Percentiles rank a stretch among this genome's conserved stretches.
These are phyloP conservation scores for Teratosphaeria zuluensis DNA, from an alignment of 2,329 filamentous ascomycete species.

Conservation along the genomic window DNA sequence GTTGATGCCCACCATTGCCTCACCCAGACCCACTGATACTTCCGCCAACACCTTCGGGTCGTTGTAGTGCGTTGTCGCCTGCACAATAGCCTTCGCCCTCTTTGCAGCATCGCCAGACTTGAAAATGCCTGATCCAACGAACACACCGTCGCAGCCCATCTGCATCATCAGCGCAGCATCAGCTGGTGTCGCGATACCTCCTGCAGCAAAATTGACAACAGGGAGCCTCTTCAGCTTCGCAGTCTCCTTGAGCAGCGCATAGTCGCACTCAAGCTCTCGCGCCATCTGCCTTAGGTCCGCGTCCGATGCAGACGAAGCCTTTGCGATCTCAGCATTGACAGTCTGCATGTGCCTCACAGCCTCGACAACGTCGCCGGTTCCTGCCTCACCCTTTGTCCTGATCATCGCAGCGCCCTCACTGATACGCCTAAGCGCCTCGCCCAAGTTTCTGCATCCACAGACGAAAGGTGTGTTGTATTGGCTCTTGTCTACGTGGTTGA, in stretches of 20 bases:
- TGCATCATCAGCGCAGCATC: conserved; percentile 99
- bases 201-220: conserved; percentile 95
- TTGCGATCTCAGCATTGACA: conserved; percentile 71
- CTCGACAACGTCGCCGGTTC: conserved; percentile 93
- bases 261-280: conserved; percentile 70
- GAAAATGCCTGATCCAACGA: conserved; percentile 95
- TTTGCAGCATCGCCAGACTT: conserved; percentile 86
- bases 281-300: conserved; percentile 69
- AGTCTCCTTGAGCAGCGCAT: conserved; percentile 71
- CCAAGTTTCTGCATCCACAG: conserved; percentile 88
- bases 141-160: conserved; percentile 93
- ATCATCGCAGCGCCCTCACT: conserved; percentile 97
- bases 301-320: conserved; percentile 56
- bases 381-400: conserved; percentile 94
- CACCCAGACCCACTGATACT: conserved; percentile 80
- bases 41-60: conserved; percentile 79
- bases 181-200: conserved; percentile 97
- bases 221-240: conserved; percentile 80
- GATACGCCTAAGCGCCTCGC: conserved; percentile 84
- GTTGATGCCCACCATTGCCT: conserved; percentile 97
- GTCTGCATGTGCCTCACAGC: conserved; percentile 93
- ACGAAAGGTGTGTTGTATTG: conserved; percentile 81
- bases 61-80: conserved; percentile 82
- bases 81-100: conserved; percentile 87
- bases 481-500: conserved; percentile 85